Evolutionary conservation across 2,329 filamentous ascomycete genomes (phyloP).

Genomic region (Fusarium setosum): DNA sequence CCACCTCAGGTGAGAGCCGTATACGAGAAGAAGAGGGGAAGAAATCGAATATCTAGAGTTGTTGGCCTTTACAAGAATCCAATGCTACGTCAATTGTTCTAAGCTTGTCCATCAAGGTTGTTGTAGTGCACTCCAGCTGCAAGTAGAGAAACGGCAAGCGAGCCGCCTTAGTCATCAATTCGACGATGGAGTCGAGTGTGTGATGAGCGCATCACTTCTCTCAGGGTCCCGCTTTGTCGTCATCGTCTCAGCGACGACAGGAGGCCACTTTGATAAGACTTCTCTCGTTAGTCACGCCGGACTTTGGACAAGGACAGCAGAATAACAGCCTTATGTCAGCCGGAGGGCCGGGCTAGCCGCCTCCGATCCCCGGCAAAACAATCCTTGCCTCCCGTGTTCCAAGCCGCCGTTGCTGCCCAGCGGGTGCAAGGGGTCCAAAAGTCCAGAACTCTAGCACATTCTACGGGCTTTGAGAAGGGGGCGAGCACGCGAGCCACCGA

Average conservation of each 20-base stretch:
- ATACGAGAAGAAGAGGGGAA: conserved; percentile 4
- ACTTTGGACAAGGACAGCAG: not conserved
- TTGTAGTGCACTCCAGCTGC: not conserved
- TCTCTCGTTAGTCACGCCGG: conserved; percentile 18
- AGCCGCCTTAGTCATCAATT: conserved; percentile 37
- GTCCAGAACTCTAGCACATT: conserved; percentile 45
- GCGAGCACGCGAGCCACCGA: conserved; percentile 24
- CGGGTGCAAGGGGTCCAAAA: conserved; percentile 6
- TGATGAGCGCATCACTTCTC: conserved; percentile 24
- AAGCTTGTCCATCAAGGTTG: conserved; percentile 47
- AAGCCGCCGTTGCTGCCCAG: conserved; percentile 13
- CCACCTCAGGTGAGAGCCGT: conserved; percentile 1
- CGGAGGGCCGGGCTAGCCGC: conserved; percentile 10
- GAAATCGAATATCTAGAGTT: not conserved
- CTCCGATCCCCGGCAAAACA: conserved; percentile 9
- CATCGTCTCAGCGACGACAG: conserved; percentile 9
- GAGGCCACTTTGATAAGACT: too few species aligned
- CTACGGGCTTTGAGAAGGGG: conserved; percentile 39
- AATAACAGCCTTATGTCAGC: conserved; percentile 6
- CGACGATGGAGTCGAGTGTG: not conserved
- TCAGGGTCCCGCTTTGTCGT: conserved; percentile 34
- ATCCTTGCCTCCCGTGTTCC: conserved; percentile 3
- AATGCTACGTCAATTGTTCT: conserved; percentile 5
- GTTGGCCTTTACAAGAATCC: conserved; percentile 6
- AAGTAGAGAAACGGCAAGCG: not conserved